These are phyloP conservation scores for Xylariaceae sp. DNA, from an alignment of 2,329 filamentous ascomycete species.

Conservation along the genomic window DNA sequence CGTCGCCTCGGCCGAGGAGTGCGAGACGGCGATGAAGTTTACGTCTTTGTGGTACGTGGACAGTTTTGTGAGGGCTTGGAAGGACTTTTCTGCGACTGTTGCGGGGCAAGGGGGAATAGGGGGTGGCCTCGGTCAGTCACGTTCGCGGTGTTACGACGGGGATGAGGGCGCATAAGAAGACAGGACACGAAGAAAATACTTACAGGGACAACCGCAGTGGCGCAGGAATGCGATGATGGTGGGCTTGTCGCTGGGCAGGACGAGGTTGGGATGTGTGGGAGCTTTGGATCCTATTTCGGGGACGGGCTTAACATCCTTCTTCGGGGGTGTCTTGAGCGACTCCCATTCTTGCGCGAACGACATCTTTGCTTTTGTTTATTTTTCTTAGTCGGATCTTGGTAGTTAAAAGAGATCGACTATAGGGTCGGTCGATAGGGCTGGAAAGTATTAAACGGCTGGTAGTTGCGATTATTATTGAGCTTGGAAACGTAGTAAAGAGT, in stretches of 20 bases:
- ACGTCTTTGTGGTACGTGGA: constrained; percentile 46
- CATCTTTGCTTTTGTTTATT: constrained; percentile 12
- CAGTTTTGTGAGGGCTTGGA: constrained; percentile 48
- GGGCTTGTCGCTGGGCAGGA: constrained; percentile 50
- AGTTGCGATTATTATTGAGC: too few species aligned
- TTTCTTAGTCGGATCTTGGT: background rate
- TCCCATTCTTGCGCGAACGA: constrained; percentile 36
- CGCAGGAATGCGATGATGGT: constrained; percentile 63
- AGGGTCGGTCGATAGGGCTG: too few species aligned
- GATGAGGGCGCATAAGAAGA: background rate
- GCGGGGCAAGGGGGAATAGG: background rate
- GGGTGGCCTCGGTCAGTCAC: constrained; percentile 4
- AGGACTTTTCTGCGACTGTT: constrained; percentile 63
- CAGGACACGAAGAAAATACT: constrained; percentile 24
- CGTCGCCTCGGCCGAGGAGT: constrained; percentile 49
- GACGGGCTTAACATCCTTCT: constrained; percentile 40
- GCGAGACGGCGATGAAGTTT: constrained; percentile 58
- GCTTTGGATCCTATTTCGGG: constrained; percentile 52
- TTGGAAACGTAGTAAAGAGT: background rate
- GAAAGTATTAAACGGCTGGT: too few species aligned
- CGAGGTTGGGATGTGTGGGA: constrained; percentile 48
- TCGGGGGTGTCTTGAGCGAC: constrained; percentile 37
- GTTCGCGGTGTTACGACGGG: background rate
- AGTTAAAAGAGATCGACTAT: background rate
- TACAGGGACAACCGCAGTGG: constrained; percentile 71